Evolutionary conservation across 2,329 filamentous ascomycete species (phyloP).

Genomic region (Diplodia sapinea): DNA sequence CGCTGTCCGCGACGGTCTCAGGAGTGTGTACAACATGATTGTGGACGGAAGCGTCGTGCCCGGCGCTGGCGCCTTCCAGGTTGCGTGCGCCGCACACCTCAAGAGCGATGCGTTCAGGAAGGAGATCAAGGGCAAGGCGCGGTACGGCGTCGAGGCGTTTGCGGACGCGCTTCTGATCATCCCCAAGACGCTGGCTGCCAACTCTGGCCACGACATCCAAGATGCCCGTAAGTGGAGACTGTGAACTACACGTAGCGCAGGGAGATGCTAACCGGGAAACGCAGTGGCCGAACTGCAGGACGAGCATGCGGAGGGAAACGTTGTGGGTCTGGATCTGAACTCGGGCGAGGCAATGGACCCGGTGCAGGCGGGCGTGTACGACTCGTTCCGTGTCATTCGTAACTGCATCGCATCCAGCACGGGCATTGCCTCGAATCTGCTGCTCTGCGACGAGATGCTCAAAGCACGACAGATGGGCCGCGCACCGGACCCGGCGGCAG

Average conservation of each 20-base stretch:
- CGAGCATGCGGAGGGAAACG: constrained; percentile 80
- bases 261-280: constrained; percentile 25
- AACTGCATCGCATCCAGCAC: constrained; percentile 94
- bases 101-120: constrained; percentile 85
- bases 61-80: constrained; percentile 93
- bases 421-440: constrained; percentile 91
- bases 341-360: constrained; percentile 96
- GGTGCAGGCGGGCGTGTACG: constrained; percentile 87
- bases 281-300: constrained; percentile 85
- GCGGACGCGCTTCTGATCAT: constrained; percentile 94
- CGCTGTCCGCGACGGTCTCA: constrained; percentile 90
- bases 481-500: constrained; percentile 41
- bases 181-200: constrained; percentile 95
- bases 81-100: constrained; percentile 86
- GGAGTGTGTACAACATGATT: constrained; percentile 99
- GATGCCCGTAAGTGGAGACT: constrained; percentile 74
- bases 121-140: constrained; percentile 96
- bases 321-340: constrained; percentile 83
- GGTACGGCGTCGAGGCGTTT: constrained; percentile 93
- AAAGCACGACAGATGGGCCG: constrained; percentile 91
- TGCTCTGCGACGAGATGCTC: constrained; percentile 95
- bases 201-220: constrained; percentile 95
- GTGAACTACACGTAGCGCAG: neutral
- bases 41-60: constrained; percentile 97
- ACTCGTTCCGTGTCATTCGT: constrained; percentile 92